phyloP scores from a whole-genome alignment of 2,329 filamentous ascomycete genomes.

The Curvularia lunata region DNA sequence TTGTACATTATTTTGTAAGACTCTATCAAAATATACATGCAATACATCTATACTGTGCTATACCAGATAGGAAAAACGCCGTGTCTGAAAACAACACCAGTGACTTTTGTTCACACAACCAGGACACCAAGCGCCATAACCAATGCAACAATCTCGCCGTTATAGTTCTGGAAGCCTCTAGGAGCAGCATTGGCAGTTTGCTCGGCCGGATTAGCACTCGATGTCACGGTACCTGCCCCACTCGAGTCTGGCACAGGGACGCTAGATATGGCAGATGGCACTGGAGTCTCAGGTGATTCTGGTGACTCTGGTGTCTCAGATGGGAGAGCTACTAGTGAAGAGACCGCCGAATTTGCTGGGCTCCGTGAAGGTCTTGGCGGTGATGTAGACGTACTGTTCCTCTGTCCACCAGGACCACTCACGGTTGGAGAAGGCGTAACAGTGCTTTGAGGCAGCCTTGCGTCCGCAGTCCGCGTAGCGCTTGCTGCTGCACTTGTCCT shows the following conservation, averaged over 20 bases:
- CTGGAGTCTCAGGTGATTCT: conserved; percentile 2
- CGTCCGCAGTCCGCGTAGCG: not conserved
- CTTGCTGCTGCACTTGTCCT: not conserved
- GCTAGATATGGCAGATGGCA: conserved; percentile 4
- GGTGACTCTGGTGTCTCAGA: conserved; percentile 3
- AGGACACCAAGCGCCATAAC: conserved; percentile 9
- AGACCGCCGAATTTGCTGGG: not conserved
- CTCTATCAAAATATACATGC: not conserved
- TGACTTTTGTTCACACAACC: conserved; percentile 3
- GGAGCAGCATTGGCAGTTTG: conserved; percentile 25
- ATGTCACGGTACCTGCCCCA: conserved; percentile 7
- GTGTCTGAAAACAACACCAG: not conserved
- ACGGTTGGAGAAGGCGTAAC: not conserved
- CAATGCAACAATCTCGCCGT: not conserved
- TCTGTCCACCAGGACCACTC: not conserved
- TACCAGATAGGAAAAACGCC: not conserved
- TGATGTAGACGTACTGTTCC: not conserved
- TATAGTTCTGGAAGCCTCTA: not conserved
- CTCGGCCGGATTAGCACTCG: conserved; percentile 12
- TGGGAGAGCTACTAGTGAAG: conserved; percentile 1
- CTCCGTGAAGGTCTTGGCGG: not conserved
- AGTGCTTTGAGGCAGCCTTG: not conserved
- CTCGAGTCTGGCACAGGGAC: conserved; percentile 7
- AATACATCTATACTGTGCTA: not conserved
- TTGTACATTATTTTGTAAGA: not conserved